Evolutionary conservation across 2,329 filamentous ascomycete species (phyloP).

Genomic region (Myriosclerotinia duriaeana): DNA sequence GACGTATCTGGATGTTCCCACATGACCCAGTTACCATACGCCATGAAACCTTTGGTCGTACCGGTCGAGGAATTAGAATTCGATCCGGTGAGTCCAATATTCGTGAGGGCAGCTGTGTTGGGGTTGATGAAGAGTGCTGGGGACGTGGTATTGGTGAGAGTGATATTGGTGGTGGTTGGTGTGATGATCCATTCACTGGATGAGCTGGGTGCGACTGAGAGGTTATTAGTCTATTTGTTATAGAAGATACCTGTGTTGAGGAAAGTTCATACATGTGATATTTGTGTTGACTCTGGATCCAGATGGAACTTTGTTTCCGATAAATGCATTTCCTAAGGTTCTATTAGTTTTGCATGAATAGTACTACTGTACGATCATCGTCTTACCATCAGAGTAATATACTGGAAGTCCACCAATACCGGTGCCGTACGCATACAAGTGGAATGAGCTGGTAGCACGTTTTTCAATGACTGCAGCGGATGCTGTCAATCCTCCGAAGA

Average conservation of each 20-base stretch:
- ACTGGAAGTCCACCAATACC: conserved; percentile 19
- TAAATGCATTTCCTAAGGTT: conserved; percentile 11
- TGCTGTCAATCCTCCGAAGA: conserved; percentile 7
- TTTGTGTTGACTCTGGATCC: conserved; percentile 14
- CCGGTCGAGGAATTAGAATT: not conserved
- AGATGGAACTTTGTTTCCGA: not conserved
- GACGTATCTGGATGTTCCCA: not conserved
- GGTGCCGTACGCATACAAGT: conserved; percentile 20
- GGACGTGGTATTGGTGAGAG: not conserved
- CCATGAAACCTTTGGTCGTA: not conserved
- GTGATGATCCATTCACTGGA: conserved; percentile 17
- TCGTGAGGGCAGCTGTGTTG: not conserved
- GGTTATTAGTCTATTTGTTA: not conserved
- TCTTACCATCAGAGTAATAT: conserved; percentile 19
- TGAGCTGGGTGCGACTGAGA: not conserved
- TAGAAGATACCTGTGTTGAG: not conserved
- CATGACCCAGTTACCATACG: conserved; percentile 15
- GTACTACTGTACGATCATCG: not conserved
- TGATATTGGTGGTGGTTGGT: not conserved
- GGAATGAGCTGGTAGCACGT: conserved; percentile 1
- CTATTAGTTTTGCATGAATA: not conserved
- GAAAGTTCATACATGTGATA: conserved; percentile 10
- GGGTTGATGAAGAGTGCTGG: conserved; percentile 9
- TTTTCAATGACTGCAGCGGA: conserved; percentile 15
- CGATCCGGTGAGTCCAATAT: not conserved